These are phyloP conservation scores for Penicillium janthinellum DNA, from an alignment of 2,329 filamentous ascomycete species.

Conservation along the genomic window DNA sequence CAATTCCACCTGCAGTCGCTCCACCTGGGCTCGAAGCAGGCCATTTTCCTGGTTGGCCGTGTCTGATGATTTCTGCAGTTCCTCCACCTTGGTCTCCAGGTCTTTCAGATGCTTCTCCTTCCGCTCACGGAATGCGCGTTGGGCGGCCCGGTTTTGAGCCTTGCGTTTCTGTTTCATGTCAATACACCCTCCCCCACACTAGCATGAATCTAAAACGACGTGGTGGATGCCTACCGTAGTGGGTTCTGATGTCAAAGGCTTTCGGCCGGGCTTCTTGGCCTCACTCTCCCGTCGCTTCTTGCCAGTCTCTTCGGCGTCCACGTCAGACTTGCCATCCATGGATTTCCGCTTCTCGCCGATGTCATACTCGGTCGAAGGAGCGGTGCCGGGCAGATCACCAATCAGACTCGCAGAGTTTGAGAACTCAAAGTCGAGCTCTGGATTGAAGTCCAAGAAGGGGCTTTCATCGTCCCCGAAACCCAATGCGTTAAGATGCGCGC, in stretches of 20 bases:
- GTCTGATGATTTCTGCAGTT: slow-evolving; percentile 78
- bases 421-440: slow-evolving; percentile 75
- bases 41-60: slow-evolving; percentile 83
- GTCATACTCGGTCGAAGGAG: slow-evolving; percentile 49
- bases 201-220: background rate
- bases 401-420: slow-evolving; percentile 68
- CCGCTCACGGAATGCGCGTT: slow-evolving; percentile 89
- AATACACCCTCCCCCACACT: slow-evolving; percentile 16
- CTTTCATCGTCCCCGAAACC: slow-evolving; percentile 66
- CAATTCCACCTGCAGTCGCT: slow-evolving; percentile 81
- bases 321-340: slow-evolving; percentile 56
- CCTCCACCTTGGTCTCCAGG: slow-evolving; percentile 59
- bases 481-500: slow-evolving; percentile 48
- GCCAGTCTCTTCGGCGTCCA: slow-evolving; percentile 65
- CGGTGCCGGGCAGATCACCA: slow-evolving; percentile 65
- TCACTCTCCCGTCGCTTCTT: slow-evolving; percentile 75
- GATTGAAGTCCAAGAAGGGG: slow-evolving; percentile 80
- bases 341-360: slow-evolving; percentile 64
- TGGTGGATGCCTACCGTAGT: slow-evolving; percentile 73
- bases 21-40: slow-evolving; percentile 80
- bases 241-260: slow-evolving; percentile 92
- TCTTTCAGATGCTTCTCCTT: slow-evolving; percentile 75
- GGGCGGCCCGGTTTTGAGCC: slow-evolving; percentile 90
- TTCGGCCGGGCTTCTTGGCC: slow-evolving; percentile 93
- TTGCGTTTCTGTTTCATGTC: slow-evolving; percentile 59